These are phyloP conservation scores for Saururus chinensis DNA, from an alignment of 164 flowering plant species.

Conservation along the genomic window DNA sequence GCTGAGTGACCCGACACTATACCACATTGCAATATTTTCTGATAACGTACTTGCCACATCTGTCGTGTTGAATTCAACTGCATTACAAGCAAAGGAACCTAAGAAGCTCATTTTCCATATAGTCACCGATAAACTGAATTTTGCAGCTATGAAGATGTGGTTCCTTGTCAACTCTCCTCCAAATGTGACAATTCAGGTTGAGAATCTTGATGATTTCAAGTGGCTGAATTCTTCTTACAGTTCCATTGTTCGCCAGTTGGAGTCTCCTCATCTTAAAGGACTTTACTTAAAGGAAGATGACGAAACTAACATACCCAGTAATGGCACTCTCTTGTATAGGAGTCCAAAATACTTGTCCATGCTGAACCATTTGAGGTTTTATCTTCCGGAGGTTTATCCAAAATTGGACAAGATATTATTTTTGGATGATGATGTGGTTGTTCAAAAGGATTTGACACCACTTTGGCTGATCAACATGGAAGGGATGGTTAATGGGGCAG, in stretches of 20 bases:
- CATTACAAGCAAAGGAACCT: slow-evolving; percentile 58
- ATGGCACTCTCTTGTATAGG: slow-evolving; percentile 82
- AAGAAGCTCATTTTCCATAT: slow-evolving; percentile 93
- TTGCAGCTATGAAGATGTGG: slow-evolving; percentile 98
- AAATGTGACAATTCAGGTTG: slow-evolving; percentile 49
- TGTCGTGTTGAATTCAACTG: slow-evolving; percentile 88
- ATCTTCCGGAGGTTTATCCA: slow-evolving; percentile 95
- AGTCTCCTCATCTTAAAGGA: slow-evolving; percentile 67
- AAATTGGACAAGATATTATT: slow-evolving; percentile 80
- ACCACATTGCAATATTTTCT: slow-evolving; percentile 92
- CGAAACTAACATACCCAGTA: slow-evolving; percentile 54
- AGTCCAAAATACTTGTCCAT: slow-evolving; percentile 93
- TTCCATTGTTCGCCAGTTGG: slow-evolving; percentile 88
- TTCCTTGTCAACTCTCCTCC: slow-evolving; percentile 63
- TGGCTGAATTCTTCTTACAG: slow-evolving; percentile 96
- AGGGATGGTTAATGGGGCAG: slow-evolving; percentile 98
- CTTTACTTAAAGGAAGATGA: slow-evolving; percentile 82
- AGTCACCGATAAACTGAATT: slow-evolving; percentile 79
- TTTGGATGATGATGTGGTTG: slow-evolving; percentile 96
- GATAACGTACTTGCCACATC: slow-evolving; percentile 97
- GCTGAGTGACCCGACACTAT: slow-evolving; percentile 65
- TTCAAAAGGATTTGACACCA: slow-evolving; percentile 86
- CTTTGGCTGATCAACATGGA: slow-evolving; percentile 71
- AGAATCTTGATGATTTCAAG: slow-evolving; percentile 82
- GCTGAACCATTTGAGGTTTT: slow-evolving; percentile 94